Evolutionary conservation across 164 flowering plant species (phyloP), one percentile per base, ranked within the genome.

Genomic region (Vitis cinerea): DNA sequence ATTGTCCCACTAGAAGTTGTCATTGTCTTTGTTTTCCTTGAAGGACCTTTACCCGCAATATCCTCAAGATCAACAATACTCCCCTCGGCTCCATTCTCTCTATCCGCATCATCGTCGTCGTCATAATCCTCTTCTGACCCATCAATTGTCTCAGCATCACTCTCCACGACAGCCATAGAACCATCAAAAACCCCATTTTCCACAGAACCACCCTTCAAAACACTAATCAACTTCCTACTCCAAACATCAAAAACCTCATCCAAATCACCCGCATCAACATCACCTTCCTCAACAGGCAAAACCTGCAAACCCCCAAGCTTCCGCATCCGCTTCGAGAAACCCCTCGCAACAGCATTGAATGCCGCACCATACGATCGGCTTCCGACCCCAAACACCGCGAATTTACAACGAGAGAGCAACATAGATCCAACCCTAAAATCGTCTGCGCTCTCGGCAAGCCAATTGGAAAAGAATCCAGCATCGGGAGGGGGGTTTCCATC

Each of bases 351-450:
- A 3, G 80, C 88, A 81, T 93, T 95, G 74, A 80, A 95, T 15
- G 59, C 75, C 54, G 75, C 85, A 5, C 92, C 97, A 69, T 95
- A 95, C 3, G 84, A 75, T 66, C 84, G 12, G 77, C 98, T 91
- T 49, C 99, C 99, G 7, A 95, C 94, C 0, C 99, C 99, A 55
- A 93, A 93, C 8, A 93, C 97, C 1, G 91, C 93, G 73, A 88
- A 95, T 44, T 70, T 83, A 69, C 94, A 91, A 9, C 66, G 64
- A 8, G 85, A 76, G 8, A 95, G 84, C 69, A 88, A 67, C 68
- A 88, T 56, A 10, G 90, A 82, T 1, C 98, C 98, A 14, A 92
- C 93, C 56, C 98, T 77, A 69, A 95, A 95, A 72, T 95, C 98
- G 0, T 83, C 84, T 19, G 86, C 92, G 72, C 95, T 89, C 75